These are phyloP conservation scores for Notholithocarpus densiflorus DNA, from an alignment of 306 rosid species.

Conservation along the genomic window DNA sequence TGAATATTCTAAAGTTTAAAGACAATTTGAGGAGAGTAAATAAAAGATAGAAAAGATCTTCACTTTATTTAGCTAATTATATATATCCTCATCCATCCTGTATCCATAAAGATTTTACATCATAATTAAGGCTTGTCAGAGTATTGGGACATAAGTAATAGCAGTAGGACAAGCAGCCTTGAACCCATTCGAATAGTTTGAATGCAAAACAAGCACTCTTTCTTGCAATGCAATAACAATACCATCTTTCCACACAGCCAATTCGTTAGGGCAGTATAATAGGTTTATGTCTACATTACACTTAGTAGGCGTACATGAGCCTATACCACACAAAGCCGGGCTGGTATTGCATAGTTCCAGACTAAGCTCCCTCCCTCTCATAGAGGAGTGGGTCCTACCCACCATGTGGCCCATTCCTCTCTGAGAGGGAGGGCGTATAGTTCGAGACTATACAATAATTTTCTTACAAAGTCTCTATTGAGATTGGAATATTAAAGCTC, in stretches of 20 bases:
- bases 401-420: too few relatives aligned
- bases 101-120: not conserved
- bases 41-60: too few relatives aligned
- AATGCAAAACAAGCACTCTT: constrained; percentile 57
- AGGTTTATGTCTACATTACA: constrained; percentile 36
- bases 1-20: too few relatives aligned
- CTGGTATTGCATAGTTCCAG: not conserved
- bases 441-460: too few relatives aligned
- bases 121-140: constrained; percentile 53
- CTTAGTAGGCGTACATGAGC: constrained; percentile 11
- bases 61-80: too few relatives aligned
- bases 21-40: too few relatives aligned
- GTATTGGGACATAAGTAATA: constrained; percentile 67
- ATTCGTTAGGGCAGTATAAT: constrained; percentile 34
- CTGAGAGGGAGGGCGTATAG: too few relatives aligned
- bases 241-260: constrained; percentile 30
- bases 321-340: constrained; percentile 27
- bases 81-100: not conserved
- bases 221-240: constrained; percentile 40
- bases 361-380: too few relatives aligned
- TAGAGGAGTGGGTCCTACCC: too few relatives aligned
- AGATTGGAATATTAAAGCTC: constrained; percentile 50
- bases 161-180: constrained; percentile 57
- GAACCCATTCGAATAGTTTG: constrained; percentile 44
- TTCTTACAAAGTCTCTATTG: constrained; percentile 9